phyloP scores from a whole-genome alignment of 73 alveolate genomes.

The Symbiodinium pilosum region DNA sequence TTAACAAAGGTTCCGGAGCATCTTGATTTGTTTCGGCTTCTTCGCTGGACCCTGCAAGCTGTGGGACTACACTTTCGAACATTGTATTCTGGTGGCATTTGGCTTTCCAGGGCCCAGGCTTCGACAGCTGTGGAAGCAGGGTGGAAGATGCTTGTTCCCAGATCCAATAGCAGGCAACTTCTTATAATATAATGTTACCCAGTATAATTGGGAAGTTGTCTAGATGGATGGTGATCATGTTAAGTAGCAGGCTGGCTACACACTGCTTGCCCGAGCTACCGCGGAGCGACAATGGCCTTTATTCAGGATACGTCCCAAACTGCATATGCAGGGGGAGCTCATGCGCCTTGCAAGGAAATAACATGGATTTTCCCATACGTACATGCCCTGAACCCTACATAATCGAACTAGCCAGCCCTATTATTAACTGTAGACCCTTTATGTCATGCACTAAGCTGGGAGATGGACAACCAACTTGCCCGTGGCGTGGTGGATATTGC shows the following conservation, averaged over 20 bases:
- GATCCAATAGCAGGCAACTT: no score
- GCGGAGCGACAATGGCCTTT: background rate
- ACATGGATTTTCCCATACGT: background rate
- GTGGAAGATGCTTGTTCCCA: background rate
- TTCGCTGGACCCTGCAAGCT: background rate
- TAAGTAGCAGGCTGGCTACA: background rate
- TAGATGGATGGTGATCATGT: background rate
- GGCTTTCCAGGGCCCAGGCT: background rate
- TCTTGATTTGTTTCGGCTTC: background rate
- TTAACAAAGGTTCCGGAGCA: background rate
- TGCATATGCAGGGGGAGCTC: background rate
- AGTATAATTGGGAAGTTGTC: background rate
- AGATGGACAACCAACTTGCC: background rate
- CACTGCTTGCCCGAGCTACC: background rate
- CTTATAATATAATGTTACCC: background rate
- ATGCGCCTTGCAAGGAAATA: background rate
- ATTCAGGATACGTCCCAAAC: background rate
- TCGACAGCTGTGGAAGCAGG: background rate
- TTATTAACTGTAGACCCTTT: background rate
- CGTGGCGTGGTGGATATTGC: background rate
- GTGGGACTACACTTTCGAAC: background rate
- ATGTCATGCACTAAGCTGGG: background rate
- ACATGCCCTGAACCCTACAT: background rate
- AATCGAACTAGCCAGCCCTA: background rate
- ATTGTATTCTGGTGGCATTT: background rate